Evolutionary conservation across 495 filamentous ascomycete species (phyloP).

Genomic region (Aspergillus hancockii): DNA sequence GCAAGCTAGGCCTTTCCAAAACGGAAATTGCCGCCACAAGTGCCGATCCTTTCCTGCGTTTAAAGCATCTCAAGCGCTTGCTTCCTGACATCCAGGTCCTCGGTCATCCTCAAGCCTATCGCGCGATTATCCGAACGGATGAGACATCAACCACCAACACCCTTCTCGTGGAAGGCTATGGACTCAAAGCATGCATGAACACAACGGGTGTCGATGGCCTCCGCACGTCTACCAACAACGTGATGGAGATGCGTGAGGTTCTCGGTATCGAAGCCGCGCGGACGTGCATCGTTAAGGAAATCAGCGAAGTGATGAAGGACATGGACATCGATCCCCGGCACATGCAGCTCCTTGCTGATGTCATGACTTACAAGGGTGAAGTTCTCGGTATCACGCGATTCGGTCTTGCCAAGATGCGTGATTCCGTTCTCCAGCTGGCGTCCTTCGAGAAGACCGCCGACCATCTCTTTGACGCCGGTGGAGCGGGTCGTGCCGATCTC

Average conservation of each 20-base stretch:
- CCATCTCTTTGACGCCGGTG: constrained; percentile 94
- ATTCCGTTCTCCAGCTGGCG: constrained; percentile 89
- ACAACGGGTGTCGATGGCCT: constrained; percentile 83
- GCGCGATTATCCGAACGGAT: constrained; percentile 85
- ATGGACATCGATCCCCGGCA: constrained; percentile 98
- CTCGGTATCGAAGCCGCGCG: constrained; percentile 96
- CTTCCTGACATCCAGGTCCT: constrained; percentile 78
- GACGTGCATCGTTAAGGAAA: constrained; percentile 78
- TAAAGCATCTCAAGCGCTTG: constrained; percentile 79
- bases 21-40: constrained; percentile 54
- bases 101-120: constrained; percentile 80
- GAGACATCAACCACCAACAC: constrained; percentile 60
- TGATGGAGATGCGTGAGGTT: constrained; percentile 90
- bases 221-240: constrained; percentile 73
- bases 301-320: constrained; percentile 75
- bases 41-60: constrained; percentile 74
- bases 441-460: constrained; percentile 99
- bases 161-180: constrained; percentile 93
- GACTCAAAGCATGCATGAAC: constrained; percentile 83
- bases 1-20: constrained; percentile 53
- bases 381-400: constrained; percentile 97
- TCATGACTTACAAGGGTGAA: constrained; percentile 99
- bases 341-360: constrained; percentile 97
- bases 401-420: constrained; percentile 94
- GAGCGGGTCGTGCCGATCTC: constrained; percentile 80